These are phyloP conservation scores for Aphanomyces cochlioides DNA, from an alignment of 352 stramenopile species.

Conservation along the genomic window DNA sequence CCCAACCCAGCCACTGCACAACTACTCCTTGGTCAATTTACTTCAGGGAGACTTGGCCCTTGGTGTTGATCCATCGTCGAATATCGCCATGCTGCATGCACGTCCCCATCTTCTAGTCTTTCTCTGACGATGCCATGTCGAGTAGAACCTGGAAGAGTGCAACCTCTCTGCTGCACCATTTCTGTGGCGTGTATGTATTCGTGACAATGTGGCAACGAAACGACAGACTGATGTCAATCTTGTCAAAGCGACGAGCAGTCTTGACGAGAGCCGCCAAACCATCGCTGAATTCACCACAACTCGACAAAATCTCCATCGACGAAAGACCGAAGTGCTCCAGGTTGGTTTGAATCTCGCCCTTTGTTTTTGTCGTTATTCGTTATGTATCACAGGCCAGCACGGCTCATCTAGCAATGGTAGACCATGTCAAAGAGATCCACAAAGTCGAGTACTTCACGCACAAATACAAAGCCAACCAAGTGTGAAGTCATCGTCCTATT, in stretches of 20 bases:
- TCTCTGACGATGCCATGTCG: no score
- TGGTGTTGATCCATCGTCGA: background rate
- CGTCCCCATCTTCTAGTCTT: no score
- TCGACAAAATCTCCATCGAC: background rate
- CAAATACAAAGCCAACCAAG: background rate
- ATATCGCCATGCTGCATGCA: background rate
- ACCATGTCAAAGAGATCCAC: conserved; percentile 11
- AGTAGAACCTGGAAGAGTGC: no score
- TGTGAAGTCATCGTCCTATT: no score
- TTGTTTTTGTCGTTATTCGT: no score
- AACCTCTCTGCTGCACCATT: background rate
- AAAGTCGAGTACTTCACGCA: conserved; percentile 11
- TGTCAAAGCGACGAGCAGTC: background rate
- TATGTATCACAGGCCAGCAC: background rate
- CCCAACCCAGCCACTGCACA: background rate
- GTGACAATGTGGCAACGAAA: background rate
- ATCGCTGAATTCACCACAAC: background rate
- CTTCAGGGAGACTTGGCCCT: background rate
- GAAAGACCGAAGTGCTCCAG: background rate
- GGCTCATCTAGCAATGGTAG: background rate
- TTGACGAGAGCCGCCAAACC: background rate
- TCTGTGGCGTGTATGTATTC: background rate
- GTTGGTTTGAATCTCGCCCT: no score
- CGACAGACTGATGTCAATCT: background rate
- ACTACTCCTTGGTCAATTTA: background rate